These are phyloP conservation scores for Phytophthora multivora DNA, from an alignment of 352 stramenopile species.

Conservation along the genomic window DNA sequence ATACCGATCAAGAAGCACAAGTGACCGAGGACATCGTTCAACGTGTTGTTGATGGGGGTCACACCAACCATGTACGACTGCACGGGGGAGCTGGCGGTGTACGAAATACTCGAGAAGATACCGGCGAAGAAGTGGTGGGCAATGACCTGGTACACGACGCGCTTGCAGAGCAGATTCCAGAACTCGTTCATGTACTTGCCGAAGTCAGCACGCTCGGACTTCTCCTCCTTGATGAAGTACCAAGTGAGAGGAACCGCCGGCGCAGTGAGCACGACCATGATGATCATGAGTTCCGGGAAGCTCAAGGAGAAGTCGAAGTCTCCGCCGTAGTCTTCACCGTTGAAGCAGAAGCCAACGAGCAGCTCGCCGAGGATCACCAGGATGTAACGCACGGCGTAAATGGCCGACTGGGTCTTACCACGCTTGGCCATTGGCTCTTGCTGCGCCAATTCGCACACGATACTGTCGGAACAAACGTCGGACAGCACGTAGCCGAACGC, in stretches of 20 bases:
- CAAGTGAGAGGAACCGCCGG: constrained; percentile 40
- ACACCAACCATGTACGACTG: constrained; percentile 43
- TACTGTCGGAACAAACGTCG: constrained; percentile 64
- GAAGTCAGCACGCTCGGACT: constrained; percentile 33
- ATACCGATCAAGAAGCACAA: constrained; percentile 42
- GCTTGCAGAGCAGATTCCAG: constrained; percentile 49
- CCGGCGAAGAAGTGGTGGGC: constrained; percentile 50
- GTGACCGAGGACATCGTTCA: constrained; percentile 41
- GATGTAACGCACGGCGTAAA: constrained; percentile 33
- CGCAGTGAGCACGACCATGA: constrained; percentile 35
- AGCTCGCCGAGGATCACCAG: constrained; percentile 51
- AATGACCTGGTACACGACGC: constrained; percentile 58
- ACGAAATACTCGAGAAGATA: constrained; percentile 48
- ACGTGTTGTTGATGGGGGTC: constrained; percentile 46
- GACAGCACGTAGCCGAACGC: constrained; percentile 71
- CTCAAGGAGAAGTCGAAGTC: constrained; percentile 49
- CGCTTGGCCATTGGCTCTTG: constrained; percentile 55
- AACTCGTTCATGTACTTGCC: constrained; percentile 43
- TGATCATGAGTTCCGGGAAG: constrained; percentile 51
- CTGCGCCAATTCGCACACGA: constrained; percentile 63
- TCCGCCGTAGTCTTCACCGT: constrained; percentile 55
- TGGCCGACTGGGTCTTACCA: constrained; percentile 56
- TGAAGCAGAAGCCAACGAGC: constrained; percentile 57
- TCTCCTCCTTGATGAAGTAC: constrained; percentile 50
- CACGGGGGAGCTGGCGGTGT: constrained; percentile 38